Conservation (phyloP, 2,329 filamentous ascomycete genomes). For the Neurospora crassa region DNA sequence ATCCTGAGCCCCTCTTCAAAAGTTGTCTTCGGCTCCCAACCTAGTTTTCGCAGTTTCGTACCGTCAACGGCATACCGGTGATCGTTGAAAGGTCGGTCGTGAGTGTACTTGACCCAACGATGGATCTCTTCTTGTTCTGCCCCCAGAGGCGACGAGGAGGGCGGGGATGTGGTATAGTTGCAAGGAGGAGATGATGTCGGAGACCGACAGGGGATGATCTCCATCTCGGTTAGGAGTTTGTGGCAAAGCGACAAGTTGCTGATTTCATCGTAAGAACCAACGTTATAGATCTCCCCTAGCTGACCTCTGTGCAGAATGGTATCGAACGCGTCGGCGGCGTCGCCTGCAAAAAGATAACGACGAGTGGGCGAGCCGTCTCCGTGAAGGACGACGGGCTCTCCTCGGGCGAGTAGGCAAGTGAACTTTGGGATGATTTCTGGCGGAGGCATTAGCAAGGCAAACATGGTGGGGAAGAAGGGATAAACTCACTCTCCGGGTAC, state of each 20-base stretch:
- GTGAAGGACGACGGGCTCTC: slow-evolving; percentile 61
- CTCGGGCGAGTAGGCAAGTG: slow-evolving; percentile 58
- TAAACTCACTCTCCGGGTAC: slow-evolving; percentile 64
- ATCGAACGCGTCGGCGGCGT: slow-evolving; percentile 74
- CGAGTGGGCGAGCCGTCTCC: slow-evolving; percentile 67
- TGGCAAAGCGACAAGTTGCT: slow-evolving; percentile 62
- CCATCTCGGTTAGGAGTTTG: slow-evolving; percentile 54
- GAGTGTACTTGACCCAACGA: slow-evolving; percentile 63
- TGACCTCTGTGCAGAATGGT: slow-evolving; percentile 71
- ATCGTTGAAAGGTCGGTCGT: slow-evolving; percentile 73
- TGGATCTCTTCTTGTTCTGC: slow-evolving; percentile 42
- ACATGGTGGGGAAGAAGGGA: background rate
- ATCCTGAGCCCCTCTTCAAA: slow-evolving; percentile 53
- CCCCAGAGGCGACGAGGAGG: slow-evolving; percentile 21
- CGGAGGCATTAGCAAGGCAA: background rate
- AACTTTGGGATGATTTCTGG: slow-evolving; percentile 80
- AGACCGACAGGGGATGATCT: slow-evolving; percentile 25
- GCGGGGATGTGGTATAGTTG: background rate
- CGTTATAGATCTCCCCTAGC: slow-evolving; percentile 72
- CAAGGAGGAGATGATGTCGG: background rate
- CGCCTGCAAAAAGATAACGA: slow-evolving; percentile 68
- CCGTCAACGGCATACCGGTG: slow-evolving; percentile 63
- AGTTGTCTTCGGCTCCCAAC: slow-evolving; percentile 58
- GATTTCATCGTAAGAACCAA: slow-evolving; percentile 68
- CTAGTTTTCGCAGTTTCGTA: slow-evolving; percentile 54